phyloP scores from a whole-genome alignment of 495 filamentous ascomycete species.

The Penicillium turbatum region DNA sequence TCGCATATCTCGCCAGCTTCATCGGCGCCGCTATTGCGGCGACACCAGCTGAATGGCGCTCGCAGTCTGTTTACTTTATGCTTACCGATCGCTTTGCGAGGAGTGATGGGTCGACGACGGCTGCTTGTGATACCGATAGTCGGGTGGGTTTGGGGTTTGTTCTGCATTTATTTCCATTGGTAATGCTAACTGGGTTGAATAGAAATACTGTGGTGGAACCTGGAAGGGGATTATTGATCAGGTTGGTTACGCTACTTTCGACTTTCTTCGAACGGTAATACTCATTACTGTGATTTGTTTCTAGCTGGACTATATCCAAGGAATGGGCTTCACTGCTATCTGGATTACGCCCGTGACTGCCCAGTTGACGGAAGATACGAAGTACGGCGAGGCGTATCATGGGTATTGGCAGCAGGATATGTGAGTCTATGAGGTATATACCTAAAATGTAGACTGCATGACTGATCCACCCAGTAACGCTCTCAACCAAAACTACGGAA shows the following conservation, averaged over 20 bases:
- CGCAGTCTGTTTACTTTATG: slow-evolving; percentile 67
- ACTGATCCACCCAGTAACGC: no score
- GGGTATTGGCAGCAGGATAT: slow-evolving; percentile 75
- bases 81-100: slow-evolving; percentile 73
- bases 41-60: slow-evolving; percentile 53
- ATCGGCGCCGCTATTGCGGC: slow-evolving; percentile 31
- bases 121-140: slow-evolving; percentile 43
- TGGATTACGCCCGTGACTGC: slow-evolving; percentile 77
- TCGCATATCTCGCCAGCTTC: slow-evolving; percentile 19
- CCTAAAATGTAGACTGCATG: no score
- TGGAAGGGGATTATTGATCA: slow-evolving; percentile 68
- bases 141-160: no score
- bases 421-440: no score
- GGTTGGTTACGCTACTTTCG: slow-evolving; percentile 36
- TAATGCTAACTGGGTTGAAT: not conserved
- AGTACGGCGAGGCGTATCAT: slow-evolving; percentile 59
- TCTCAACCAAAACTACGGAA: slow-evolving; percentile 64
- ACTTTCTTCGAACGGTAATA: no score
- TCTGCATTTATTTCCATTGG: no score
- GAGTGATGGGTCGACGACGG: slow-evolving; percentile 59
- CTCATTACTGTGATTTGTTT: no score
- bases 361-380: slow-evolving; percentile 50
- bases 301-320: slow-evolving; percentile 55
- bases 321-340: slow-evolving; percentile 76
- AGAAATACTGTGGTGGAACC: slow-evolving; percentile 70